Conservation (phyloP, 2,329 filamentous ascomycete species). For the Colletotrichum zoysiae region DNA sequence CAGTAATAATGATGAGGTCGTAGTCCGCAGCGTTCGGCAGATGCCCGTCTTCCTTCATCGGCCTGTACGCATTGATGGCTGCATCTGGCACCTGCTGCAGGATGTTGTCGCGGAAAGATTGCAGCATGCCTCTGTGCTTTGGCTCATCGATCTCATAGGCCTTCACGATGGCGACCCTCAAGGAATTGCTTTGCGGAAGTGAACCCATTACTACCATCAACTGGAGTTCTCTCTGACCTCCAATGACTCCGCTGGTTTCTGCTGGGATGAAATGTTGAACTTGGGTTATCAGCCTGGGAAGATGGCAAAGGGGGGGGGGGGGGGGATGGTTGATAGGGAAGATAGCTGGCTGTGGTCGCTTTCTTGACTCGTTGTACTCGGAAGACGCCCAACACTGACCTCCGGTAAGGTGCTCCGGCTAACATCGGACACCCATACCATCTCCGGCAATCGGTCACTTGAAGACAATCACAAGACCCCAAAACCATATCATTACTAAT, state of each 20-base stretch:
- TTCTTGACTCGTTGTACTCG: neutral
- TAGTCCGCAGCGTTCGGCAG: conserved; percentile 25
- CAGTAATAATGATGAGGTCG: conserved; percentile 35
- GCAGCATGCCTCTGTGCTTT: conserved; percentile 34
- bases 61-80: conserved; percentile 22
- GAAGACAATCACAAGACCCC: conserved; percentile 9
- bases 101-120: conserved; percentile 33
- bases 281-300: neutral
- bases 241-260: neutral
- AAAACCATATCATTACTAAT: conserved; percentile 25
- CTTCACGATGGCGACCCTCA: conserved; percentile 37
- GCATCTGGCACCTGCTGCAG: conserved; percentile 23
- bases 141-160: conserved; percentile 37
- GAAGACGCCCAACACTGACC: conserved; percentile 18
- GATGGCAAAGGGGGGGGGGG: too few species aligned
- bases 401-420: conserved; percentile 27
- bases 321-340: neutral
- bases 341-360: neutral
- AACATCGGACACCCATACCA: conserved; percentile 26
- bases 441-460: conserved; percentile 34
- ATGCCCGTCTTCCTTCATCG: conserved; percentile 24
- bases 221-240: too few species aligned
- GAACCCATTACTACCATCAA: conserved; percentile 21
- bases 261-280: neutral
- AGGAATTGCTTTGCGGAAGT: conserved; percentile 14